phyloP scores from a whole-genome alignment of 257 asterid species.

The Cruciata laevipes region DNA sequence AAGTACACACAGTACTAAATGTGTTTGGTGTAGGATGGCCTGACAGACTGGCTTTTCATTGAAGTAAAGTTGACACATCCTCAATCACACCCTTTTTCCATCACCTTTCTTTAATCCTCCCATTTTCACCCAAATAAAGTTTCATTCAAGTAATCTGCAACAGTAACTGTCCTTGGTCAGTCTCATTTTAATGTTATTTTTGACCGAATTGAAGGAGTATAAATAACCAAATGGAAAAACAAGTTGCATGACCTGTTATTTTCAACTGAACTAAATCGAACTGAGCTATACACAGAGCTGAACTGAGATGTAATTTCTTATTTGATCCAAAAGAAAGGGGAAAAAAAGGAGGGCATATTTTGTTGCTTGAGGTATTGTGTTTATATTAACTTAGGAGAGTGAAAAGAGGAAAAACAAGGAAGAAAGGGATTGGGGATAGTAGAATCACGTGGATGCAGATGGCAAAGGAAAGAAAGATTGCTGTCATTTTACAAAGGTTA shows the following conservation, averaged over 20 bases:
- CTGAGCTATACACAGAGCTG: not conserved
- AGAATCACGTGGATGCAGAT: slow-evolving; percentile 43
- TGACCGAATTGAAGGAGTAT: too few species aligned
- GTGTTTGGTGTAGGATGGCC: not conserved
- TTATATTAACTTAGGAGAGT: not conserved
- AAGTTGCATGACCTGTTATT: too few species aligned
- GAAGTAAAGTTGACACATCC: slow-evolving; percentile 7
- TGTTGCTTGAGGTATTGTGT: slow-evolving; percentile 41
- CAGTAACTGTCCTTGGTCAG: too few species aligned
- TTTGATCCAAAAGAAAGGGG: not conserved
- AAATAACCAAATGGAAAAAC: too few species aligned
- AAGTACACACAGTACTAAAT: not conserved
- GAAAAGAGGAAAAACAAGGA: slow-evolving; percentile 13
- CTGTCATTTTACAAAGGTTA: slow-evolving; percentile 11
- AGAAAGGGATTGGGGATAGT: not conserved
- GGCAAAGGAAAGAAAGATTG: slow-evolving; percentile 1
- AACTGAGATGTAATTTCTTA: not conserved
- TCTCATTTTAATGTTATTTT: too few species aligned
- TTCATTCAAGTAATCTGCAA: too few species aligned
- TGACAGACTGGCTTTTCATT: not conserved
- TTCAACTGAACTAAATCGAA: too few species aligned
- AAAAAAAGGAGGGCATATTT: slow-evolving; percentile 23
- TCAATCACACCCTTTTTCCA: not conserved
- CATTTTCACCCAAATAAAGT: not conserved
- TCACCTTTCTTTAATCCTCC: not conserved